Conservation (phyloP, 495 filamentous ascomycete genomes). For the Aspergillus indologenus region DNA sequence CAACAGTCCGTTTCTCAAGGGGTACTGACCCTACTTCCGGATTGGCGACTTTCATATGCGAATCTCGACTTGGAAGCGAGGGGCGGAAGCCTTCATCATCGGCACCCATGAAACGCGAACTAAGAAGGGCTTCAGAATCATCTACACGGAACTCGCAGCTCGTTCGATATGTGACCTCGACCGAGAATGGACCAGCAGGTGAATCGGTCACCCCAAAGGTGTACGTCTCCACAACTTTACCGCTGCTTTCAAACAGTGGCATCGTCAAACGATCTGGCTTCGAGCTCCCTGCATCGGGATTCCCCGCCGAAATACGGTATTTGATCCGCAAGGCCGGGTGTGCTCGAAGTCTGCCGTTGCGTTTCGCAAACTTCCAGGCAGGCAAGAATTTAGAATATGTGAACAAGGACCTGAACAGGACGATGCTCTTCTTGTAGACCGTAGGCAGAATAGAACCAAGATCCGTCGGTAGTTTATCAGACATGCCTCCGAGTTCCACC, state of each 20-base stretch:
- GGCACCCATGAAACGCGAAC: conserved; percentile 91
- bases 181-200: conserved; percentile 78
- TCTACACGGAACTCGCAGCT: conserved; percentile 89
- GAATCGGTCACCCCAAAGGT: conserved; percentile 77
- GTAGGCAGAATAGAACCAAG: conserved; percentile 72
- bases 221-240: conserved; percentile 69
- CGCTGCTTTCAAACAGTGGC: conserved; percentile 65
- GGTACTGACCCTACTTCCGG: conserved; percentile 75
- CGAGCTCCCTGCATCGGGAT: conserved; percentile 35
- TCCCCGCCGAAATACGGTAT: conserved; percentile 71
- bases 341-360: conserved; percentile 61
- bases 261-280: conserved; percentile 64
- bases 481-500: conserved; percentile 67
- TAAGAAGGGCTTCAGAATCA: conserved; percentile 83
- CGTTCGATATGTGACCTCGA: conserved; percentile 77
- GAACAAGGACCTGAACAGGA: conserved; percentile 92
- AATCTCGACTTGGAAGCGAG: conserved; percentile 53
- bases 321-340: conserved; percentile 65
- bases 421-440: conserved; percentile 92
- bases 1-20: conserved; percentile 37
- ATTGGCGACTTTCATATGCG: conserved; percentile 33
- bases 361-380: conserved; percentile 80
- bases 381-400: conserved; percentile 78
- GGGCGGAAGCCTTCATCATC: conserved; percentile 86
- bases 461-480: conserved; percentile 54